Evolutionary conservation across 1,139 yeast genomes (phyloP).

Genomic region (Geotrichum histeridarum): DNA sequence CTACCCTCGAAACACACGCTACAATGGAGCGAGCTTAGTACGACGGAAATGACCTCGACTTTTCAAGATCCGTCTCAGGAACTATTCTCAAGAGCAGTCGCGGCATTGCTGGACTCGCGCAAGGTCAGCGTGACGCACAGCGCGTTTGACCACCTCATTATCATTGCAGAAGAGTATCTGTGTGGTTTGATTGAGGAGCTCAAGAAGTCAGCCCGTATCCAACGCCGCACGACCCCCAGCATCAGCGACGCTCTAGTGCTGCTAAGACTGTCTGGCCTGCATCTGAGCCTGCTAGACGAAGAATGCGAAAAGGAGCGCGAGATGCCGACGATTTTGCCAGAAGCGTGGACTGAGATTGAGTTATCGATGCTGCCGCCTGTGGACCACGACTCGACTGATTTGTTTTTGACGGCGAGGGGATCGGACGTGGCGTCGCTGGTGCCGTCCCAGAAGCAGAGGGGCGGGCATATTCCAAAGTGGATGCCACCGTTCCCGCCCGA

Average conservation of each 20-base stretch:
- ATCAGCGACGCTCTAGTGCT: conserved; percentile 53
- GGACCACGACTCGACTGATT: conserved; percentile 26
- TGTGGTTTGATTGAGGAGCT: conserved; percentile 46
- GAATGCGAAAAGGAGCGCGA: conserved; percentile 13
- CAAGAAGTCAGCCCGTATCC: conserved; percentile 56
- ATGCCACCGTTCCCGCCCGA: conserved; percentile 89
- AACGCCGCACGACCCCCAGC: conserved; percentile 60
- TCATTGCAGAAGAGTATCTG: conserved; percentile 47
- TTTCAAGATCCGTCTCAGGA: conserved; percentile 20
- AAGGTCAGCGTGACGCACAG: conserved; percentile 23
- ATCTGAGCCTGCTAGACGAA: conserved; percentile 28
- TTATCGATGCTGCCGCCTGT: conserved; percentile 38
- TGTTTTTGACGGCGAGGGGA: conserved; percentile 30
- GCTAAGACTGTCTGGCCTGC: conserved; percentile 45
- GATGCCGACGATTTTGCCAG: conserved; percentile 16
- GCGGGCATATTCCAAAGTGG: conserved; percentile 63
- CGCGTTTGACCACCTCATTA: conserved; percentile 35
- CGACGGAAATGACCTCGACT: conserved; percentile 6
- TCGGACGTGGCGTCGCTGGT: conserved; percentile 28
- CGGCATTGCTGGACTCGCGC: conserved; percentile 29
- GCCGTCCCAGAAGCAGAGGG: conserved; percentile 47
- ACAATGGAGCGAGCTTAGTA: conserved; percentile 12
- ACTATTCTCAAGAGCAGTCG: conserved; percentile 29
- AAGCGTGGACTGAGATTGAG: conserved; percentile 39
- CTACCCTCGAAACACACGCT: not conserved